Conservation (phyloP, 2,329 filamentous ascomycete species). For the Ceratocystis eucalypticola region DNA sequence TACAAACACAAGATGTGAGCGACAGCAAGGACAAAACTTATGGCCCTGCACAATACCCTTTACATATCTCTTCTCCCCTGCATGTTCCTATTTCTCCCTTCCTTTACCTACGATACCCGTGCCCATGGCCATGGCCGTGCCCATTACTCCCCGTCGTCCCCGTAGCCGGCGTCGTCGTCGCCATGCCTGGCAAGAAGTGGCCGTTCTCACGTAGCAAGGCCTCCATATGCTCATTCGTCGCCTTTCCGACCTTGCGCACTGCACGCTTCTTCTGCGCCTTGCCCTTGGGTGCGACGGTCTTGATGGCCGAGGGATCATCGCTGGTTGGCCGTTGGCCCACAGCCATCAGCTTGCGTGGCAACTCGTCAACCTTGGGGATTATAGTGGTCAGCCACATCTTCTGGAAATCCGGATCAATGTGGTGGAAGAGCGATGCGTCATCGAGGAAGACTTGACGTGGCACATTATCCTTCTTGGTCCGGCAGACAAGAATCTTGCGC, state of each 20-base stretch:
- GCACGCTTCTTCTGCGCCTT: conserved; percentile 62
- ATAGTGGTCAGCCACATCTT: conserved; percentile 69
- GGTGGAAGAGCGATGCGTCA: conserved; percentile 60
- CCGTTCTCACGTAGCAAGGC: conserved; percentile 64
- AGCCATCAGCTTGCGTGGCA: conserved; percentile 61
- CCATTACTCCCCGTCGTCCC: conserved; percentile 25
- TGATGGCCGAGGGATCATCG: conserved; percentile 51
- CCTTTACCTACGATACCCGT: not conserved
- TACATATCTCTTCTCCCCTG: no score
- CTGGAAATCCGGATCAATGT: conserved; percentile 71
- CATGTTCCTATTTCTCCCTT: not conserved
- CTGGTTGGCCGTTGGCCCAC: conserved; percentile 75
- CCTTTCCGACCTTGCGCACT: conserved; percentile 57
- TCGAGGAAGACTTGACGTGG: conserved; percentile 82
- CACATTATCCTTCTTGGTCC: conserved; percentile 84
- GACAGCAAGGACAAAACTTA: not conserved
- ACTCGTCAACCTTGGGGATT: conserved; percentile 61
- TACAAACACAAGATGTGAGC: not conserved
- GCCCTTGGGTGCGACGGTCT: conserved; percentile 35
- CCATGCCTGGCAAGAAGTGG: conserved; percentile 22
- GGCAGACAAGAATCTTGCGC: conserved; percentile 69
- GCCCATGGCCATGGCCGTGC: conserved; percentile 27
- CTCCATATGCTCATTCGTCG: conserved; percentile 78
- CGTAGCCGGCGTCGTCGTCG: not conserved
- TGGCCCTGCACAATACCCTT: not conserved